Base-by-base conservation (phyloP, 805 yeast species). In the Candida bentonensis region DNA sequence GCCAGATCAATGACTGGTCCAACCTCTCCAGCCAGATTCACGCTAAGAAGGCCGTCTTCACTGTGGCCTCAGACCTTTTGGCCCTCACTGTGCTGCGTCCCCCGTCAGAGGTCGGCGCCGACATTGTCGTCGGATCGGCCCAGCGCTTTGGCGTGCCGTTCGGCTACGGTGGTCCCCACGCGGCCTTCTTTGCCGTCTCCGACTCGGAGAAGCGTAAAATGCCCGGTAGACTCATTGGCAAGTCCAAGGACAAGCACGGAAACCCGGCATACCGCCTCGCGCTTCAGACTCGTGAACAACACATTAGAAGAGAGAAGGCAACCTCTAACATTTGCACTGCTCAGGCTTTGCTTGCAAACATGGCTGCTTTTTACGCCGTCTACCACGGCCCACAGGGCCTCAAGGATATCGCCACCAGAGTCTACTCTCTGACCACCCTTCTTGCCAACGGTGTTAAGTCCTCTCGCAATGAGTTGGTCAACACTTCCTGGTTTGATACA, bases 141-240 rank as follows among this genome's bases (percentile, higher is more conserved):
- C 98, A 92, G 70, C 73, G 98, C 62, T 86, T 92, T 55, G 98
- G 98, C 57, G 96, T 89, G 33, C 97, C 98, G 45, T 75, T 89
- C 68, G 98, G 97, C 4, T 92, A 78, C 60, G 98, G 98, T 57
- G 98, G 98, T 20, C 98, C 98, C 2, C 98, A 92, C 62, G 97
- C 98, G 41, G 98, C 95, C 0, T 92, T 85, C 66, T 88, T 92
- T 55, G 85, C 97, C 5, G 94, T 89, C 34, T 72, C 76, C n/a
- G 76, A 78, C 47, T 72, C 77, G 45, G 71, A 82, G 53, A 84
- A 85, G 59, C 77, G 98, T 60, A 92, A 88, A 64, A 86, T 92
- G 62, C 98, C 98, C 2, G 98, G 98, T 39, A 76, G 98, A 67
- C 74, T 92, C 45, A 88, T 92, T 45, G 98, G 98, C 58, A 78